Conservation (phyloP, 2,329 filamentous ascomycete species). For the Arachnopeziza araneosa region DNA sequence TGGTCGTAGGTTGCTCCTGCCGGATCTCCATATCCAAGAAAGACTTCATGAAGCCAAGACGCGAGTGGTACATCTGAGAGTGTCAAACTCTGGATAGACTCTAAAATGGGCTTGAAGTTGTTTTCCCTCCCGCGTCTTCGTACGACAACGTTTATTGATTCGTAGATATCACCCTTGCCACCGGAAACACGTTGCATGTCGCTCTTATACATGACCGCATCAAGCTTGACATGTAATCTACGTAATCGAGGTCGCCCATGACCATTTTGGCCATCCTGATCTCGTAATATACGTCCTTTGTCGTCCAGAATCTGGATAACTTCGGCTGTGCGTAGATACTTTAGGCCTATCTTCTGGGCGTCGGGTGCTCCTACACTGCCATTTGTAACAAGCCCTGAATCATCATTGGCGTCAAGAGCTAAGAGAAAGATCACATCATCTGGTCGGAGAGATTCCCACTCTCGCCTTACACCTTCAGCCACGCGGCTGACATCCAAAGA, state of each 20-base stretch:
- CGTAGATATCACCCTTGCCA: conserved; percentile 75
- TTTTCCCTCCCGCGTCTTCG: conserved; percentile 84
- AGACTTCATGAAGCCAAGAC: conserved; percentile 92
- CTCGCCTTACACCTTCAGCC: conserved; percentile 67
- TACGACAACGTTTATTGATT: conserved; percentile 77
- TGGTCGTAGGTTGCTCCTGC: conserved; percentile 81
- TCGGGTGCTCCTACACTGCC: conserved; percentile 44
- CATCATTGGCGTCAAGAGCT: conserved; percentile 59
- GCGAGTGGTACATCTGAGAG: conserved; percentile 82
- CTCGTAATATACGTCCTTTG: conserved; percentile 67
- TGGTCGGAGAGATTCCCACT: conserved; percentile 84
- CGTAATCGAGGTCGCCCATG: conserved; percentile 56
- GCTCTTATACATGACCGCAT: conserved; percentile 68
- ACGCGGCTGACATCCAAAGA: conserved; percentile 75
- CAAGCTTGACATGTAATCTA: conserved; percentile 74
- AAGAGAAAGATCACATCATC: conserved; percentile 90
- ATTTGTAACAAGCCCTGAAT: conserved; percentile 46
- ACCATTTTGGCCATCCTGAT: conserved; percentile 58
- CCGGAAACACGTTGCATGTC: conserved; percentile 63
- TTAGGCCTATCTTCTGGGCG: conserved; percentile 60
- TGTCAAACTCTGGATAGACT: conserved; percentile 83
- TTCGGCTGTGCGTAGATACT: conserved; percentile 73
- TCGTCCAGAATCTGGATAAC: conserved; percentile 84
- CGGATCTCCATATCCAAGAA: conserved; percentile 94
- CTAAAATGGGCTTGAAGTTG: conserved; percentile 91